A percentile compares a stretch with the other conserved stretches of the same genome.
Evolutionary conservation across 306 rosid genomes (phyloP).

Genomic region (Pyrus communis): DNA sequence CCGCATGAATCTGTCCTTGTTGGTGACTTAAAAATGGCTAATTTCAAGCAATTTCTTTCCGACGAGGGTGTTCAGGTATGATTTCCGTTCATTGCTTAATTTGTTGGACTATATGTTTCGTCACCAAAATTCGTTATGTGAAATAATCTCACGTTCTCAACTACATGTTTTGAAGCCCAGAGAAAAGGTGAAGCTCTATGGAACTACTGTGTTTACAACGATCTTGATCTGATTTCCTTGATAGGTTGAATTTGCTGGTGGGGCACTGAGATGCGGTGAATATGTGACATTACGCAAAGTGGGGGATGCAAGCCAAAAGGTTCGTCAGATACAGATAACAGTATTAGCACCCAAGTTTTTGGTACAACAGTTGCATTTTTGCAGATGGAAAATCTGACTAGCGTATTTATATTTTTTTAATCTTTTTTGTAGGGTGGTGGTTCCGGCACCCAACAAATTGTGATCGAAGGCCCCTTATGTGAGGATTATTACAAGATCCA

Average conservation of each 20-base stretch:
- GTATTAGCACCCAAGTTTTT: neutral
- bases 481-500: slow-evolving; percentile 86
- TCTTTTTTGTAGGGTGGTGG: slow-evolving; percentile 60
- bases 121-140: neutral
- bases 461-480: slow-evolving; percentile 86
- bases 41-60: slow-evolving; percentile 90
- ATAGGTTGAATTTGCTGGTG: slow-evolving; percentile 82
- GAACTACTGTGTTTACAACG: neutral
- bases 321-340: slow-evolving; percentile 14
- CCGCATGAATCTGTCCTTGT: slow-evolving; percentile 87
- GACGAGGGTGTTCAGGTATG: slow-evolving; percentile 82
- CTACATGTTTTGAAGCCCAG: neutral
- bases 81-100: neutral
- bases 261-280: slow-evolving; percentile 96
- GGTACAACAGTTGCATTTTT: neutral
- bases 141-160: neutral
- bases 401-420: neutral
- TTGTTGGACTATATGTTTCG: neutral
- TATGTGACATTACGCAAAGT: slow-evolving; percentile 84
- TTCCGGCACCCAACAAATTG: slow-evolving; percentile 78
- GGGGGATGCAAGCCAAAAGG: slow-evolving; percentile 92
- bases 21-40: slow-evolving; percentile 87
- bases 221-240: neutral
- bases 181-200: neutral
- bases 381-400: slow-evolving; percentile 13